Evolutionary conservation across 148 eudicot genomes (phyloP).

Genomic region (Rhododendron molle): DNA sequence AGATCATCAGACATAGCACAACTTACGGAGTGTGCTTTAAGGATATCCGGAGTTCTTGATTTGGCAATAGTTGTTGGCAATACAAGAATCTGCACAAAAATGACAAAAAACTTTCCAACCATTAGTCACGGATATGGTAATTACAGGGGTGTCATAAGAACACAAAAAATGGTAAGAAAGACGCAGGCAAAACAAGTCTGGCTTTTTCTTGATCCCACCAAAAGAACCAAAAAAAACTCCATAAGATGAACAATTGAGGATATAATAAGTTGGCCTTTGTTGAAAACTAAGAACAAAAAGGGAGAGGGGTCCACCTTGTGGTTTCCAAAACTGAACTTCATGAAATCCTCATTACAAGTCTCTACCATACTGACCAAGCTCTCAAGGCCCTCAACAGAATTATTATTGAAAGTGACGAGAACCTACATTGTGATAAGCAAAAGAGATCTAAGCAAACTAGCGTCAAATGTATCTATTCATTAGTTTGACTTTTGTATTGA

Average conservation of each 20-base stretch:
- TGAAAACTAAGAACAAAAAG: neutral
- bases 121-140: neutral
- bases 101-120: neutral
- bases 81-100: too few relatives aligned
- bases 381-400: slow-evolving; percentile 37
- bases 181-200: neutral
- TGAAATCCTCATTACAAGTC: slow-evolving; percentile 32
- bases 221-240: neutral
- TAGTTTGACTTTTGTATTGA: neutral
- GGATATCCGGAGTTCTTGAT: neutral
- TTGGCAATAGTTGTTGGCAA: too few relatives aligned
- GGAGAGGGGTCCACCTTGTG: slow-evolving; percentile 17
- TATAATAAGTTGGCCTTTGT: neutral
- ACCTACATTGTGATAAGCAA: slow-evolving; percentile 15
- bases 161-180: neutral
- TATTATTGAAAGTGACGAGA: slow-evolving; percentile 29
- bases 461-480: too few relatives aligned
- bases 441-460: neutral
- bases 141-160: neutral
- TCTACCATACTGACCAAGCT: slow-evolving; percentile 38
- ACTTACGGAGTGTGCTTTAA: neutral
- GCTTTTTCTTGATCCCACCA: neutral
- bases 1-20: slow-evolving; percentile 4
- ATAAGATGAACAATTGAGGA: neutral
- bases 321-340: slow-evolving; percentile 33